These are phyloP conservation scores for Lunasporangiospora selenospora DNA, from an alignment of 192 early-diverging fungal genomes.

Conservation along the genomic window DNA sequence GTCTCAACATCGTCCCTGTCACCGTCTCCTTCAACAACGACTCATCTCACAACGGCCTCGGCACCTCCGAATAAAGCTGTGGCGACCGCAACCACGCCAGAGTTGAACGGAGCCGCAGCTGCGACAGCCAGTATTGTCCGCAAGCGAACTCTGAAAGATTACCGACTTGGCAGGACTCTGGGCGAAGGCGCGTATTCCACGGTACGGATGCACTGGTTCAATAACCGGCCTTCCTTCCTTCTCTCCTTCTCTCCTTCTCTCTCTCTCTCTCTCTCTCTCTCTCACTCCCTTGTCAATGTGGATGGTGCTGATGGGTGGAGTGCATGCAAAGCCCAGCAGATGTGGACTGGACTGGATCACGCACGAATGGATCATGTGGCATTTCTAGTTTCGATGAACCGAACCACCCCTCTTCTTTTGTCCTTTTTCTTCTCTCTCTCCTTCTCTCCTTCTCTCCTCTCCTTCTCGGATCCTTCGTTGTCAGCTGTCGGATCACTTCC, in stretches of 20 bases:
- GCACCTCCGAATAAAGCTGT: not conserved
- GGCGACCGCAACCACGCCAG: slow-evolving; percentile 1
- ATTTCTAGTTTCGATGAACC: no score
- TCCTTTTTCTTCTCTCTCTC: not conserved
- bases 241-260: not conserved
- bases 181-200: slow-evolving; percentile 98
- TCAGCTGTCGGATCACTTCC: not conserved
- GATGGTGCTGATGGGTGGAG: no score
- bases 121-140: slow-evolving; percentile 43
- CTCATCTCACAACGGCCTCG: slow-evolving; percentile 1
- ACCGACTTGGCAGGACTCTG: slow-evolving; percentile 81
- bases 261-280: not conserved
- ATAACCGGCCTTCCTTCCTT: not conserved
- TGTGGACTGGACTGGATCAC: no score
- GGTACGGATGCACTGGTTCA: slow-evolving; percentile 56
- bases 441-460: not conserved
- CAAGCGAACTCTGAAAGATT: slow-evolving; percentile 82
- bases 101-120: slow-evolving; percentile 2
- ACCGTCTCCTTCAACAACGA: not conserved
- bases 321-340: no score
- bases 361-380: no score
- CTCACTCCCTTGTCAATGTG: no score
- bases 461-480: not conserved
- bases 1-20: not conserved
- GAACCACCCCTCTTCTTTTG: slow-evolving; percentile 8